These are phyloP conservation scores for Panellus pusillus DNA, from an alignment of 768 basidiomycete genomes.

Conservation along the genomic window DNA sequence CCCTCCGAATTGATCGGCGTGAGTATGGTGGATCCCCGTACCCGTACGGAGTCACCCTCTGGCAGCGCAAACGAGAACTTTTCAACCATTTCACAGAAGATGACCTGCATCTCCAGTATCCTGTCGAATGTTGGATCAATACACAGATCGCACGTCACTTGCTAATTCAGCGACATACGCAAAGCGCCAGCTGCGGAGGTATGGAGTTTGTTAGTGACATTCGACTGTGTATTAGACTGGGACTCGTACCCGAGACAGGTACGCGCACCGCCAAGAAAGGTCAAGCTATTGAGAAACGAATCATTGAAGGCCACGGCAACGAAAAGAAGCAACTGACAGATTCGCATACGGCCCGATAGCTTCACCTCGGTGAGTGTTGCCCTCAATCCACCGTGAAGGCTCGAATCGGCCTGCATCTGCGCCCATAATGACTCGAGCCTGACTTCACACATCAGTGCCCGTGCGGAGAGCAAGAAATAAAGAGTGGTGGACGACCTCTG, in stretches of 20 bases:
- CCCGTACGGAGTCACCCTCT: conserved; percentile 1
- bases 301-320: neutral
- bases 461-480: neutral
- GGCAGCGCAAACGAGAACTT: conserved; percentile 10
- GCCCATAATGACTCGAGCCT: conserved; percentile 34
- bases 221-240: too few relatives aligned
- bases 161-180: neutral
- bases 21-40: conserved; percentile 3
- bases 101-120: conserved; percentile 13
- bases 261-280: conserved; percentile 12
- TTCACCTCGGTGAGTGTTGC: conserved; percentile 14
- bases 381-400: conserved; percentile 47
- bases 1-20: conserved; percentile 8
- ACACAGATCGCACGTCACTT: too few relatives aligned
- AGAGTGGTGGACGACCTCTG: conserved; percentile 25
- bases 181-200: conserved; percentile 11
- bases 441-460: neutral
- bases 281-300: neutral
- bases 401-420: conserved; percentile 39
- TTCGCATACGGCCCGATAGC: conserved; percentile 16
- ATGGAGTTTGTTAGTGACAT: neutral
- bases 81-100: conserved; percentile 8
- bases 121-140: neutral
- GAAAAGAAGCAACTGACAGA: conserved; percentile 2
- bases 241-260: neutral